Evolutionary conservation across 495 filamentous ascomycete genomes (phyloP), one percentile per base, ranked within the genome.

Genomic region (Hypoxylon fragiforme): DNA sequence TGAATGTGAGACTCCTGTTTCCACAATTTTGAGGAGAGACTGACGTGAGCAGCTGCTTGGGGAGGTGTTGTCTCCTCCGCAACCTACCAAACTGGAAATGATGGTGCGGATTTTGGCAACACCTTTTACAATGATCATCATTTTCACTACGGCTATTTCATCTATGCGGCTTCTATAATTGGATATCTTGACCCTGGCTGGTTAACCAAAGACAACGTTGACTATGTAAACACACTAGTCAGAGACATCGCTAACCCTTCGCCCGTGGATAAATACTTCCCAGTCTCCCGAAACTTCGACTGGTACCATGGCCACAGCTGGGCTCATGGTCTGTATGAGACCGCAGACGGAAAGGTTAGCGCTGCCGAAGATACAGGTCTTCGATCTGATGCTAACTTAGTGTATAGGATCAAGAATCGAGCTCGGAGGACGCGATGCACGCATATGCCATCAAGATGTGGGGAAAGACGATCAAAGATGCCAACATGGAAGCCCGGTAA

Each of bases 221-320:
- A 81, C 32, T 97, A 84, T 75, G 83, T 97, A 53, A 88, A 96
- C 65, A 85, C 81, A 52, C 77, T 95, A 22, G 82, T 90, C 24
- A 80, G 88, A 24, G 86, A 95, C 65, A 77, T 86, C 24, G 84
- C 91, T 49, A 97, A 96, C 63, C 85, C 94, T 0, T 82, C 81
- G 38, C 52, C 76, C 2, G 57, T 75, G 19, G 94, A 97, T 66
- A 74, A 76, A 12, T 83, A 81, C 59, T 98, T 97, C 74, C 91
- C 95, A 0, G 85, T 91, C 62, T 91, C 80, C n/a, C 83, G 94
- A 14, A 77, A 72, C 36, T 97, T 97, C 60, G 94, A 98, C 70
- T 96, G 91, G 88, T 97, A 82, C 72, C 84, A 95, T 65, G 94
- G 94, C 4, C 94, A 98, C 77, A 92, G 88, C 7, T 98, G 92